Base-by-base conservation (phyloP, 306 rosid species). In the Quercus cerris region DNA sequence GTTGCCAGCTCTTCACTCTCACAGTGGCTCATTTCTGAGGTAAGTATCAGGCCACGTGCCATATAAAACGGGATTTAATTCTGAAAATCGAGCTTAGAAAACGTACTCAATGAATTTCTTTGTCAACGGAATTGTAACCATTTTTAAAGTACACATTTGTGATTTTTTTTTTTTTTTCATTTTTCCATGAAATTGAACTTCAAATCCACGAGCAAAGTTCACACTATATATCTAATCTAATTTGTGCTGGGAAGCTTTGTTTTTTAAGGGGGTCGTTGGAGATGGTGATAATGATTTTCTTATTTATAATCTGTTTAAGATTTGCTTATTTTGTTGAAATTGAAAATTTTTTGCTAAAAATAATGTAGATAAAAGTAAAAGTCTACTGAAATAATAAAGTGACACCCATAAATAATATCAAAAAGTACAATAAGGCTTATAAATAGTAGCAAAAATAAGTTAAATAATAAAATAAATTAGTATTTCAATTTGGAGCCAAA, bases 391-490 rank as follows among this genome's bases (percentile, higher is more conserved):
- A 35, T 35, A 5, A 0, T 35, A 35, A 35, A 35, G 41, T 35
- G 0, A 5, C 0, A 35, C 2, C 0, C 8, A 35, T 35, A 6
- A 35, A 35, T 5, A 35, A 0, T 35, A 35, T 0, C 0, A 35
- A 5, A 35, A 35, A 5, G 0, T 35, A 35, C 2, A 5, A 0
- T 35, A 0, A 0, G 0, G 0, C 2, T 0, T 2, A 35, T 5
- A 35, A 33, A 35, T 5, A 35, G 0, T 35, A 35, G 2, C 2
- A 35, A 35, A 35, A 35, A 35, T 35, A 35, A 35, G 2, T 35
- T 35, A 0, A 35, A 35, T 35, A 35, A 2, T 35, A 35, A 35
- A 35, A 35, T 35, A 1, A 35, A 8, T 1, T 1, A 0, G 0
- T 35, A 5, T 35, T 35, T 35, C 41, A 35, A 35, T 35, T 35